Conservation (phyloP, 495 filamentous ascomycete species). For the Penicillium lividum region DNA sequence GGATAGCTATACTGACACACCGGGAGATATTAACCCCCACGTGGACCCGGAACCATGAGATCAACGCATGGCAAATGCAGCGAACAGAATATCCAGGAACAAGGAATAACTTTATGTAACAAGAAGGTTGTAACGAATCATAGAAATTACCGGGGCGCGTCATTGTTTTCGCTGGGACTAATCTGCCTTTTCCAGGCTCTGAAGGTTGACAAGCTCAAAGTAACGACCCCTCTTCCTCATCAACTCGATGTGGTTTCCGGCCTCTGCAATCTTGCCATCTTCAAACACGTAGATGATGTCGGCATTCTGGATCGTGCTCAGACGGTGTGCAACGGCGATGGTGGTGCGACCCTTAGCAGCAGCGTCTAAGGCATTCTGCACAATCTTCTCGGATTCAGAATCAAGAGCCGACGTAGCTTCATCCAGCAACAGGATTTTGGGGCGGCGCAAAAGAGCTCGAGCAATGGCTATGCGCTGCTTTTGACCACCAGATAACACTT, state of each 20-base stretch:
- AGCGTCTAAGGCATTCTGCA: constrained; percentile 76
- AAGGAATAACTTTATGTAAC: no score
- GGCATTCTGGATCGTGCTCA: constrained; percentile 80
- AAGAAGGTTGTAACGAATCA: no score
- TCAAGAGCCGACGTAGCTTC: constrained; percentile 84
- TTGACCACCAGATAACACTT: constrained; percentile 82
- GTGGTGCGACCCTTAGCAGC: constrained; percentile 76
- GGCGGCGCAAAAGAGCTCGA: constrained; percentile 68
- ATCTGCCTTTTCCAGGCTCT: constrained; percentile 68
- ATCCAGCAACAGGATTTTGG: constrained; percentile 73
- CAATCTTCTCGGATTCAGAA: constrained; percentile 78
- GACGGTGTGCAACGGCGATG: constrained; percentile 74
- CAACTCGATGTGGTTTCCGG: constrained; percentile 69
- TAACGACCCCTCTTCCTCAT: constrained; percentile 69
- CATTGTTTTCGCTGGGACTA: constrained; percentile 11
- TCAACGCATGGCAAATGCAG: neutral
- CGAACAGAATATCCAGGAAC: no score
- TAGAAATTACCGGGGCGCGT: no score
- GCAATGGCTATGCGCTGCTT: constrained; percentile 82
- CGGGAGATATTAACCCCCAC: no score
- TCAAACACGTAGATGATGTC: constrained; percentile 86
- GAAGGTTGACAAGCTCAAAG: constrained; percentile 74
- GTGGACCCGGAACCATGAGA: neutral
- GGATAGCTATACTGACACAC: no score
- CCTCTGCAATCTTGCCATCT: constrained; percentile 70